Evolutionary conservation across 2,329 filamentous ascomycete species (phyloP).

Genomic region (Metarhizium anisopliae): DNA sequence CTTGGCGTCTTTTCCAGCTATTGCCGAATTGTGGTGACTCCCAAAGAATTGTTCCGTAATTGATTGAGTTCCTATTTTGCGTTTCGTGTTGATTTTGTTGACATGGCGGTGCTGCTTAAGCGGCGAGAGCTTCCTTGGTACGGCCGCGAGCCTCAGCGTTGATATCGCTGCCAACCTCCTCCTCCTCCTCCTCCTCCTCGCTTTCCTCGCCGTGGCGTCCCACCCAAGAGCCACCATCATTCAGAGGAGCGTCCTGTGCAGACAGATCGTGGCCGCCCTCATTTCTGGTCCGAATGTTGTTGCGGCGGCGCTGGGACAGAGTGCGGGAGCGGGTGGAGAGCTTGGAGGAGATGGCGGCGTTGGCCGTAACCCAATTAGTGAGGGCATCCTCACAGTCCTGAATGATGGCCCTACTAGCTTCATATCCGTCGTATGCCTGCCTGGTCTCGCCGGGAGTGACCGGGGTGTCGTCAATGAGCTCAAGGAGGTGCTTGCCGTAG

Average conservation of each 20-base stretch:
- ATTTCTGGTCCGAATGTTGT: slow-evolving; percentile 57
- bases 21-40: neutral
- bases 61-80: neutral
- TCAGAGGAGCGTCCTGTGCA: slow-evolving; percentile 68
- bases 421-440: slow-evolving; percentile 93
- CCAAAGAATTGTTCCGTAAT: neutral
- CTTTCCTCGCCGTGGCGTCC: slow-evolving; percentile 58
- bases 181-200: slow-evolving; percentile 55
- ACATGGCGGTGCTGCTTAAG: slow-evolving; percentile 19
- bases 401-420: slow-evolving; percentile 97
- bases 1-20: neutral
- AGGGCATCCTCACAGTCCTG: slow-evolving; percentile 97
- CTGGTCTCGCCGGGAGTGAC: slow-evolving; percentile 96
- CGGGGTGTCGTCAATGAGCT: slow-evolving; percentile 91
- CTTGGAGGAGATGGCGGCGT: slow-evolving; percentile 79
- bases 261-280: slow-evolving; percentile 75
- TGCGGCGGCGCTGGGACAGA: slow-evolving; percentile 74
- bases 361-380: slow-evolving; percentile 91
- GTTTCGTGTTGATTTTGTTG: neutral
- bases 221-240: slow-evolving; percentile 79
- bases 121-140: slow-evolving; percentile 40
- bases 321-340: slow-evolving; percentile 82
- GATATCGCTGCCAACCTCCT: slow-evolving; percentile 43
- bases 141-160: slow-evolving; percentile 50
- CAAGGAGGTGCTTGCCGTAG: slow-evolving; percentile 95